Evolutionary conservation across 306 rosid genomes (phyloP).

Genomic region (Ormosia semicastrata): DNA sequence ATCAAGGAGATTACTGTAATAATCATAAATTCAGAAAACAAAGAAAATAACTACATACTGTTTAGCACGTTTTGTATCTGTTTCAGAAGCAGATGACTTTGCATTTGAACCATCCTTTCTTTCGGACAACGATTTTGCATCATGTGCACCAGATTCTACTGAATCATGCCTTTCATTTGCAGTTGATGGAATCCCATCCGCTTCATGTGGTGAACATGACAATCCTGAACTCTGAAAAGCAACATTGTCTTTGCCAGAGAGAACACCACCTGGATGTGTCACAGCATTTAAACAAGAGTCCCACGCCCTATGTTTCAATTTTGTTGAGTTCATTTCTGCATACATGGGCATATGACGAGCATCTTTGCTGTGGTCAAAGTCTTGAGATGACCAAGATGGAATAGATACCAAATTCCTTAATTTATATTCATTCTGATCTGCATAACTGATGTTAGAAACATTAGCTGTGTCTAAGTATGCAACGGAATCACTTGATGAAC

Average conservation of each 20-base stretch:
- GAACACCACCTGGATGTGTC: constrained; percentile 40
- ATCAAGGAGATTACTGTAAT: constrained; percentile 17
- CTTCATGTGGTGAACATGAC: constrained; percentile 52
- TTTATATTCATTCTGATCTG: constrained; percentile 51
- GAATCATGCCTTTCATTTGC: constrained; percentile 46
- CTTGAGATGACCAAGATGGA: constrained; percentile 67
- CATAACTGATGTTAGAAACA: constrained; percentile 36
- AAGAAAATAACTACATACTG: constrained; percentile 61
- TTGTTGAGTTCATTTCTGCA: constrained; percentile 51
- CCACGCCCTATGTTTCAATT: constrained; percentile 57
- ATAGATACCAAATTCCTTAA: constrained; percentile 39
- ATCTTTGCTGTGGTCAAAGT: constrained; percentile 56
- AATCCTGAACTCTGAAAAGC: constrained; percentile 54
- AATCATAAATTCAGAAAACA: constrained; percentile 19
- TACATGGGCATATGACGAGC: constrained; percentile 49
- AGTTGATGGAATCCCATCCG: constrained; percentile 47
- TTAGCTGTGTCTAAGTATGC: constrained; percentile 50
- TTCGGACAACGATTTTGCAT: constrained; percentile 43
- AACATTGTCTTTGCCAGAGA: constrained; percentile 46
- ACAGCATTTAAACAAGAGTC: constrained; percentile 46
- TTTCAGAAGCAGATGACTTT: constrained; percentile 65
- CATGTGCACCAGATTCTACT: constrained; percentile 47
- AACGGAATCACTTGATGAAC: constrained; percentile 78
- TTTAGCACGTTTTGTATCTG: constrained; percentile 95
- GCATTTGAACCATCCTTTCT: constrained; percentile 63